A percentile compares a stretch with the other conserved stretches of the same genome.
Conservation (phyloP, 106 monocot genomes). For the Apostasia shenzhenica region DNA sequence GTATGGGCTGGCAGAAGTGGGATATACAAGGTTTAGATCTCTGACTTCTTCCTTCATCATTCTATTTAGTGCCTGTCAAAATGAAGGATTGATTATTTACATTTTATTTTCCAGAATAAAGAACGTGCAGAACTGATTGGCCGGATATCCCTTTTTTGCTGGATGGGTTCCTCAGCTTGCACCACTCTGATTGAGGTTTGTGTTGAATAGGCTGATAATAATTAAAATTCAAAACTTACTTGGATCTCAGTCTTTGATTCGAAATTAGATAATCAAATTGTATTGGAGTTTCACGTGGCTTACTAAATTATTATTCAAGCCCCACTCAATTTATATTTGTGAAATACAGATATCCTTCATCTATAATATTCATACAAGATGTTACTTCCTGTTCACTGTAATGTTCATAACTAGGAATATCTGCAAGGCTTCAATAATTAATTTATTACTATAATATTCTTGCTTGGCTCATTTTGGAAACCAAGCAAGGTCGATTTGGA, state of each 20-base stretch:
- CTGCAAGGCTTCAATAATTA: no score
- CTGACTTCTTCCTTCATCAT: neutral
- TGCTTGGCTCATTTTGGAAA: no score
- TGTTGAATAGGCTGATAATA: neutral
- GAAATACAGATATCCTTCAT: no score
- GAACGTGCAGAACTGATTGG: constrained; percentile 60
- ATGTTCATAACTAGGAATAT: no score
- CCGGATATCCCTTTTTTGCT: constrained; percentile 70
- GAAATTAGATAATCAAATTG: neutral
- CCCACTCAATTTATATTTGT: no score
- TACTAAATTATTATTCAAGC: neutral
- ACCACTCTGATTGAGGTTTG: constrained; percentile 53
- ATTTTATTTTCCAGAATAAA: constrained; percentile 44
- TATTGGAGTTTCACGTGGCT: neutral
- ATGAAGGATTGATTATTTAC: neutral
- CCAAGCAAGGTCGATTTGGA: no score
- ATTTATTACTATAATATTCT: no score
- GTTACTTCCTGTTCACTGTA: no score
- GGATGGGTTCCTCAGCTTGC: constrained; percentile 68
- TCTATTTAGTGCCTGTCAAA: neutral
- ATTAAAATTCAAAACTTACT: neutral
- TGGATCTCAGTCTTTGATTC: neutral
- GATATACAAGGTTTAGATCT: constrained; percentile 72
- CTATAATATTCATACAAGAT: no score
- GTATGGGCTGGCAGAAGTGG: constrained; percentile 88